phyloP scores from a whole-genome alignment of 2,329 filamentous ascomycete species.

The Fusarium sp. region DNA sequence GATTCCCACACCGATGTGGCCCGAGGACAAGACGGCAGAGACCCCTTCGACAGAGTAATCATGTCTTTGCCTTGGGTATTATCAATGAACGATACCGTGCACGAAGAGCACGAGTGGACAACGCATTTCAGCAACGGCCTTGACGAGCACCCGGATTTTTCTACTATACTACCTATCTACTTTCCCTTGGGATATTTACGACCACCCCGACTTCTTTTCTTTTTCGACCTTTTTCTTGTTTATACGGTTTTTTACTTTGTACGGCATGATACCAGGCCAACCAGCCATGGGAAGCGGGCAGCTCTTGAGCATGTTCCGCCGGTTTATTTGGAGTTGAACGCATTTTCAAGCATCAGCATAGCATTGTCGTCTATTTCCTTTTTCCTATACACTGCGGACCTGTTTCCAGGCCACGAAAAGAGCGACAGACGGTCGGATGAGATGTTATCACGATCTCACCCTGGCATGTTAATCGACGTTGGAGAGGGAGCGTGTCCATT shows the following conservation, averaged over 20 bases:
- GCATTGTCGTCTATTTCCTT: slow-evolving; percentile 19
- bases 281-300: slow-evolving; percentile 32
- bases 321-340: slow-evolving; percentile 25
- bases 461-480: not conserved
- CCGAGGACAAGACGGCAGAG: slow-evolving; percentile 27
- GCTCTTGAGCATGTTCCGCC: slow-evolving; percentile 9
- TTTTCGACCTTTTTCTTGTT: slow-evolving; percentile 10
- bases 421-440: not conserved
- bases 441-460: not conserved
- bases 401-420: not conserved
- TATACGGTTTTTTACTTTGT: slow-evolving; percentile 19
- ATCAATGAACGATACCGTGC: not conserved
- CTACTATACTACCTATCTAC: not conserved
- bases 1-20: slow-evolving; percentile 50
- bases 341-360: slow-evolving; percentile 28
- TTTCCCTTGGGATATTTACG: not conserved
- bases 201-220: slow-evolving; percentile 1
- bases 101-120: not conserved
- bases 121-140: not conserved
- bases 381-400: not conserved
- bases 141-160: slow-evolving; percentile 4
- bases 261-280: slow-evolving; percentile 42
- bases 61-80: not conserved
- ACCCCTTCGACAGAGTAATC: slow-evolving; percentile 6
- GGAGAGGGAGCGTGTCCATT: not conserved